Conservation (phyloP, 1,284 basidiomycete species). For the Bondarzewia mesenterica region DNA sequence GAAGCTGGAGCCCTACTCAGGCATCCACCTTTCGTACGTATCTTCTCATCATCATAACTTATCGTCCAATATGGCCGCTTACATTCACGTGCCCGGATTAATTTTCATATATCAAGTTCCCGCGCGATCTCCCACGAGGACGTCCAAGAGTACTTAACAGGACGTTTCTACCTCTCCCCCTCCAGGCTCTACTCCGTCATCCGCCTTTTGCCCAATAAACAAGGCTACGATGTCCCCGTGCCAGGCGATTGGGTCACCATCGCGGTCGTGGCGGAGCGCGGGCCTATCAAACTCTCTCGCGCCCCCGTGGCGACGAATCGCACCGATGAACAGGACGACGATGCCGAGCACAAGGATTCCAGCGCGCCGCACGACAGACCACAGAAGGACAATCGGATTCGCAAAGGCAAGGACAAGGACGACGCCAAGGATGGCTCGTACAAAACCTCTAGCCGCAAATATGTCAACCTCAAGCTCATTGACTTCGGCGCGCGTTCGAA, state of each 20-base stretch:
- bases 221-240: conserved; percentile 86
- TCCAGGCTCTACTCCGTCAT: conserved; percentile 83
- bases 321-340: conserved; percentile 30
- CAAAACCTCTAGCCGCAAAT: conserved; percentile 64
- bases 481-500: conserved; percentile 63
- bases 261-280: conserved; percentile 82
- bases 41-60: conserved; percentile 3
- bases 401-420: conserved; percentile 26
- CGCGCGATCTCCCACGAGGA: conserved; percentile 69
- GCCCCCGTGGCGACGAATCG: conserved; percentile 52
- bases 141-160: conserved; percentile 76
- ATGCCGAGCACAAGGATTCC: conserved; percentile 16
- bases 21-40: conserved; percentile 74
- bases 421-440: conserved; percentile 26
- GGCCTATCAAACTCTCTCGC: conserved; percentile 59
- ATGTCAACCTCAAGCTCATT: conserved; percentile 80
- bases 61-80: neutral
- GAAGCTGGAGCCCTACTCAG: conserved; percentile 80
- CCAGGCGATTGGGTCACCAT: conserved; percentile 89
- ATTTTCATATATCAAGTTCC: conserved; percentile 41
- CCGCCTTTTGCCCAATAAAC: conserved; percentile 68
- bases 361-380: conserved; percentile 12
- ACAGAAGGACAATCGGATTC: conserved; percentile 12
- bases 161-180: conserved; percentile 82
- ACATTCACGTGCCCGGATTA: too few relatives aligned